Conservation (phyloP, 495 filamentous ascomycete species). For the Chaetomidium leptoderma region DNA sequence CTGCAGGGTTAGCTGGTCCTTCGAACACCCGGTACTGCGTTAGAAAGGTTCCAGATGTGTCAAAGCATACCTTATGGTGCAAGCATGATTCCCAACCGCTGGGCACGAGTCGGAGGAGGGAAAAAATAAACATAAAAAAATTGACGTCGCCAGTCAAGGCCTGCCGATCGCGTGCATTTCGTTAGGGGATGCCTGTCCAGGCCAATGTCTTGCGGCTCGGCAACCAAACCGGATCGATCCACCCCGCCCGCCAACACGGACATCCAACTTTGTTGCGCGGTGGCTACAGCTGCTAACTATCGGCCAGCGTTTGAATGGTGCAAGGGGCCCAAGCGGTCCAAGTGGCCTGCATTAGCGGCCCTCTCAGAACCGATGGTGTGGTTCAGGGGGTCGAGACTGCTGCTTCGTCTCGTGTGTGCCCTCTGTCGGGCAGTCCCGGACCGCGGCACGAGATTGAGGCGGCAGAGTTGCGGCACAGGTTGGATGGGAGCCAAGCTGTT, state of each 20-base stretch:
- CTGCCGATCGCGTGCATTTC: not conserved
- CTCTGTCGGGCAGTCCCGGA: too few species aligned
- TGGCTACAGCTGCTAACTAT: not conserved
- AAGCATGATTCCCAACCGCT: too few species aligned
- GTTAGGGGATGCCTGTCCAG: not conserved
- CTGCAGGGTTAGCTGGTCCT: too few species aligned
- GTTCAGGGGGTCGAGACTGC: not conserved
- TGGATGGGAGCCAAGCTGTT: not conserved
- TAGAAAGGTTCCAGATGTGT: too few species aligned
- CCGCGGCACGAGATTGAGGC: not conserved
- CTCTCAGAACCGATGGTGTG: conserved; percentile 20
- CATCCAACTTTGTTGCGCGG: not conserved
- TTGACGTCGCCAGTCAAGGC: not conserved
- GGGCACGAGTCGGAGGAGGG: not conserved
- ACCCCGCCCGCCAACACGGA: not conserved
- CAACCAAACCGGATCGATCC: too few species aligned
- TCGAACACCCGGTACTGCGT: too few species aligned
- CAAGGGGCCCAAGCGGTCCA: conserved; percentile 14
- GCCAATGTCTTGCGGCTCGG: not conserved
- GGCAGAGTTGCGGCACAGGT: not conserved
- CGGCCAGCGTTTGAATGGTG: not conserved
- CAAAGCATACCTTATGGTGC: too few species aligned
- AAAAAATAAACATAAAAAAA: too few species aligned
- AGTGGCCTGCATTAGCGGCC: conserved; percentile 14
- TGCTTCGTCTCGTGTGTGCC: not conserved